Percentiles rank a stretch among this genome's conserved stretches.
phyloP scores from a whole-genome alignment of 257 asterid species.

The Primulina eburnea region DNA sequence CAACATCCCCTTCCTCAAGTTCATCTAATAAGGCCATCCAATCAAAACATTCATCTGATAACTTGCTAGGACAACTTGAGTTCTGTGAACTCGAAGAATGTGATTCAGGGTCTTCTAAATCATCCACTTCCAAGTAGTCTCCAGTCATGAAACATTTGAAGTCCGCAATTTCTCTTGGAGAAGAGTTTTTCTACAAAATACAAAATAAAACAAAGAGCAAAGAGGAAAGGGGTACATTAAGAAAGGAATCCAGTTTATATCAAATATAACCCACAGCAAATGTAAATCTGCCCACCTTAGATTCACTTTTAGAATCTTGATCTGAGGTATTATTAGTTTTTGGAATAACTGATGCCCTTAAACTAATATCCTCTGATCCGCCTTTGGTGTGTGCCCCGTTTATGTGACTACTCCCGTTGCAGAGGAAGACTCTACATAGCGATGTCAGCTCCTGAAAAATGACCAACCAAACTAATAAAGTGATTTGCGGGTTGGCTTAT shows the following conservation, averaged over 20 bases:
- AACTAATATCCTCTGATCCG: constrained; percentile 12
- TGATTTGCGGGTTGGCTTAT: constrained; percentile 24
- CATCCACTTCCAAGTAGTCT: constrained; percentile 57
- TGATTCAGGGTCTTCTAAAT: constrained; percentile 40
- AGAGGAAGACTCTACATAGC: constrained; percentile 54
- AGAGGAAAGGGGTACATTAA: not conserved
- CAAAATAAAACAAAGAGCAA: not conserved
- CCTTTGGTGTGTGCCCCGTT: constrained; percentile 12
- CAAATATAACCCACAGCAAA: not conserved
- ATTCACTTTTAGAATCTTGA: constrained; percentile 24
- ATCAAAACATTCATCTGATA: constrained; percentile 61
- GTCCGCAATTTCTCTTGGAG: constrained; percentile 19
- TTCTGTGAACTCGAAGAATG: constrained; percentile 56
- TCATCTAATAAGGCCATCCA: constrained; percentile 41
- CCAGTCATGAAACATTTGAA: constrained; percentile 35
- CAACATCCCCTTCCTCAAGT: constrained; percentile 35
- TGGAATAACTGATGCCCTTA: constrained; percentile 25
- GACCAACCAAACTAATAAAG: constrained; percentile 38
- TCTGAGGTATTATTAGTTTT: constrained; percentile 4
- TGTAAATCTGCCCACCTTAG: constrained; percentile 40
- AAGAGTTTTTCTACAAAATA: constrained; percentile 20
- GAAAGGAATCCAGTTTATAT: not conserved
- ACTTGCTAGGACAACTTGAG: constrained; percentile 51
- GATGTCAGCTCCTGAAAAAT: constrained; percentile 51
- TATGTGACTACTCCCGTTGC: constrained; percentile 22